Evolutionary conservation across 306 rosid genomes (phyloP), one percentile per base, ranked within the genome.

Genomic region (Pyrus bretschneideri): DNA sequence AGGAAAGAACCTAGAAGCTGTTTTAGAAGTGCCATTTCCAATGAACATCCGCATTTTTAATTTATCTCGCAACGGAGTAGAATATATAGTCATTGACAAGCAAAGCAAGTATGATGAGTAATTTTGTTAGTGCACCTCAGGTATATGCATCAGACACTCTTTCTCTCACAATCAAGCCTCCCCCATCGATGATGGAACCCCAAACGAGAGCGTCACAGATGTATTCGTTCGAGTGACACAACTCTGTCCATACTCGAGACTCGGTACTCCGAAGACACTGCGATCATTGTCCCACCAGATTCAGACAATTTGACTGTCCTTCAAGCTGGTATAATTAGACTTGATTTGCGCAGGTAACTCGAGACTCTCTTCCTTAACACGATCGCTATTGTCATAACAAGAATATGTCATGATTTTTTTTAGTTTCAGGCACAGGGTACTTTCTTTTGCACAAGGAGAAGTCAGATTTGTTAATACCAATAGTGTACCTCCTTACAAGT

Each of bases 181-280:
- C 35, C 35, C 35, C 6, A 31, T 31, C 35, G 35, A 31, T 31
- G 35, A 31, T 4, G 35, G 35, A 31, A 31, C 35, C 67, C 97
- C 98, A 3, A 95, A 95, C 62, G 98, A 95, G 89, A 88, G 97
- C 69, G 92, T 92, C 72, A 80, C 89, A 5, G 97, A 95, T 55
- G 98, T 83, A 68, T 88, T 95, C 68, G 97, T 92, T 82, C 88
- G 97, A 5, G 93, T 95, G 57, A 89, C 87, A 31, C 98, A 95
- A 61, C 97, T 95, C 75, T 95, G 97, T 95, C 98, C 10, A 90
- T 95, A 75, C 96, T 95, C 8, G 96, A 95, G 89, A 95, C 96
- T 40, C 96, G 89, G 51, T 89, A 92, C 80, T 84, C 91, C 9
- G 96, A 83, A 12, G 95, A 92, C 70, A 95, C 96, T 0, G 89